These are phyloP conservation scores for Paramecium octaurelia DNA, from an alignment of 73 alveolate species.

Conservation along the genomic window DNA sequence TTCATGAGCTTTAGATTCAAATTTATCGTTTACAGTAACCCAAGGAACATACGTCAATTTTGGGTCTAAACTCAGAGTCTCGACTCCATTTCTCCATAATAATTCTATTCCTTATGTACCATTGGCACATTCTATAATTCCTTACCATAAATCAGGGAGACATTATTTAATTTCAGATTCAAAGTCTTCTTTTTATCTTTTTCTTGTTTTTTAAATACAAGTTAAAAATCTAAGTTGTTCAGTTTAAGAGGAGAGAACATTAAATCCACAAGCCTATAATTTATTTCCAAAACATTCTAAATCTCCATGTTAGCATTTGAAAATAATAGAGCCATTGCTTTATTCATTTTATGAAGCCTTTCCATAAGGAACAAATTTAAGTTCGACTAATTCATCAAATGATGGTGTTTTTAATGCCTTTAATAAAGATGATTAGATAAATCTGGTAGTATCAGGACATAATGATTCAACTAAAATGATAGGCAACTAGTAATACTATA, in stretches of 20 bases:
- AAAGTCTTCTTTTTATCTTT: background rate
- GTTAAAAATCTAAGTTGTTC: background rate
- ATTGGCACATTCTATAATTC: background rate
- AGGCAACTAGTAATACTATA: background rate
- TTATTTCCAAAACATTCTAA: conserved; percentile 27
- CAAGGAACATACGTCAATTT: conserved; percentile 16
- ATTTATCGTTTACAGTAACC: background rate
- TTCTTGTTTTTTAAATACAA: background rate
- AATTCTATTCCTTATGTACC: background rate
- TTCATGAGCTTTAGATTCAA: background rate
- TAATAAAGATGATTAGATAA: background rate
- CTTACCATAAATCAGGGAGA: conserved; percentile 7
- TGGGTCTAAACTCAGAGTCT: background rate
- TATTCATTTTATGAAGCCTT: background rate
- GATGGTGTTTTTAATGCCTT: background rate
- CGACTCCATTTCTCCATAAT: background rate
- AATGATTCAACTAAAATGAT: conserved; percentile 28
- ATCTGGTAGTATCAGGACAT: background rate
- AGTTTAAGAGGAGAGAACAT: background rate
- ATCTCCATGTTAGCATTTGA: conserved; percentile 29
- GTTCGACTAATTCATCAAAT: conserved; percentile 6
- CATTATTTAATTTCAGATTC: background rate
- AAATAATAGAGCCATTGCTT: background rate
- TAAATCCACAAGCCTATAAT: conserved; percentile 18
- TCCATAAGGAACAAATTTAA: background rate